Conservation (phyloP, 768 basidiomycete species). For the Termitomyces sp. region DNA sequence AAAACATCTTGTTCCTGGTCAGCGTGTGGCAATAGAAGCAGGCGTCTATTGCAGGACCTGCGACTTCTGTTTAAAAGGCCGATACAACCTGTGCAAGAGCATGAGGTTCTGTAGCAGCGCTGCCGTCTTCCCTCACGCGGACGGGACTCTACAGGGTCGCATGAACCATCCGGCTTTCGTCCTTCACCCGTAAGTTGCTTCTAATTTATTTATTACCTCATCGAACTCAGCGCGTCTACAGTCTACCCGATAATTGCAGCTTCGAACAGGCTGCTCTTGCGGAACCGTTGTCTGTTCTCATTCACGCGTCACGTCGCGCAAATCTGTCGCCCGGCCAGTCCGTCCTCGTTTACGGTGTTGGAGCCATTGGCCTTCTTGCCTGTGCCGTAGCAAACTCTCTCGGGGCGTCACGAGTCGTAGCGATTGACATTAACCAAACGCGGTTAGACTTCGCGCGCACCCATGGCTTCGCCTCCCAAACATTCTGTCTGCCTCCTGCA, state of each 20-base stretch:
- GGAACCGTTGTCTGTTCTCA: constrained; percentile 90
- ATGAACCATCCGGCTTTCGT: constrained; percentile 89
- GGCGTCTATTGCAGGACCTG: constrained; percentile 85
- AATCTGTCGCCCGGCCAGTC: constrained; percentile 47
- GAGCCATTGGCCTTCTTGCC: constrained; percentile 89
- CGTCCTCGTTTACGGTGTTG: constrained; percentile 88
- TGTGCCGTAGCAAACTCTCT: constrained; percentile 70
- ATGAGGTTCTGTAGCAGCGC: constrained; percentile 91
- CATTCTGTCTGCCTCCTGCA: constrained; percentile 53
- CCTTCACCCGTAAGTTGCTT: constrained; percentile 73
- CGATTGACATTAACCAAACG: constrained; percentile 79
- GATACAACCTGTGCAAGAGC: constrained; percentile 90
- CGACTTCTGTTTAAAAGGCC: constrained; percentile 61
- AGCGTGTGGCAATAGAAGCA: constrained; percentile 91
- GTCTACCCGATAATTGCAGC: constrained; percentile 70
- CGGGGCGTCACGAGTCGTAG: constrained; percentile 70
- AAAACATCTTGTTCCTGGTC: constrained; percentile 60
- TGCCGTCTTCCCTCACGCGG: constrained; percentile 87
- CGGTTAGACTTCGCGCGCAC: constrained; percentile 74
- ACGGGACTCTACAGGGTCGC: constrained; percentile 82
- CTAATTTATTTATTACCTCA: constrained; percentile 4
- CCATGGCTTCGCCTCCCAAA: constrained; percentile 73
- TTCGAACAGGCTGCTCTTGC: constrained; percentile 85
- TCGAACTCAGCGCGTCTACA: constrained; percentile 19
- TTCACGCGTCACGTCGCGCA: constrained; percentile 54